These are phyloP conservation scores for Microsporum audouinii DNA, from an alignment of 2,329 filamentous ascomycete species.

Conservation along the genomic window DNA sequence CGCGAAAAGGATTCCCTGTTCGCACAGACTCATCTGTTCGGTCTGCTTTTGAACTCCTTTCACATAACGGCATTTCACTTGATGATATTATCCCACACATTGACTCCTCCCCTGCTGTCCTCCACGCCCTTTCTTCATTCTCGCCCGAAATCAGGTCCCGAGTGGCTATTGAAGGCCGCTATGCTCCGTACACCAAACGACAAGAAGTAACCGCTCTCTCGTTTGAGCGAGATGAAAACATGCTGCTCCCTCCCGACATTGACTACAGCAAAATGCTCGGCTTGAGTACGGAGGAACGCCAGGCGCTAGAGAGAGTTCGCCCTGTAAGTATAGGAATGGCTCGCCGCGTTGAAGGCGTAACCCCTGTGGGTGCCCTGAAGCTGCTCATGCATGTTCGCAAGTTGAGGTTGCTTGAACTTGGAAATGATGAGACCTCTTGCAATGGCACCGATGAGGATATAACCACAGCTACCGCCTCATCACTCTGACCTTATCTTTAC, in stretches of 20 bases:
- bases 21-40: slow-evolving; percentile 55
- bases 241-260: slow-evolving; percentile 60
- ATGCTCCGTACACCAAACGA: slow-evolving; percentile 72
- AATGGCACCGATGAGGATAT: background rate
- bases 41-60: slow-evolving; percentile 68
- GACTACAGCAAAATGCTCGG: slow-evolving; percentile 65
- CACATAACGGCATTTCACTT: slow-evolving; percentile 50
- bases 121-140: slow-evolving; percentile 41
- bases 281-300: slow-evolving; percentile 67
- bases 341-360: slow-evolving; percentile 66
- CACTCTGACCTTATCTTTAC: background rate
- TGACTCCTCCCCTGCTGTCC: slow-evolving; percentile 18
- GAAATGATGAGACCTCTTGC: background rate
- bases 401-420: background rate
- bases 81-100: slow-evolving; percentile 48
- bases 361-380: slow-evolving; percentile 35
- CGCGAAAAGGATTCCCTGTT: slow-evolving; percentile 55
- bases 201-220: slow-evolving; percentile 56
- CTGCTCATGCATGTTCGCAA: slow-evolving; percentile 34
- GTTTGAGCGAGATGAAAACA: slow-evolving; percentile 64
- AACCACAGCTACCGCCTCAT: background rate
- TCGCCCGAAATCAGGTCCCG: slow-evolving; percentile 50
- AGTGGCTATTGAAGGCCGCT: slow-evolving; percentile 69
- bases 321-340: slow-evolving; percentile 87
- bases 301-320: slow-evolving; percentile 54